Evolutionary conservation across 345 rosid species (phyloP).

Genomic region (Tarenaya hassleriana): DNA sequence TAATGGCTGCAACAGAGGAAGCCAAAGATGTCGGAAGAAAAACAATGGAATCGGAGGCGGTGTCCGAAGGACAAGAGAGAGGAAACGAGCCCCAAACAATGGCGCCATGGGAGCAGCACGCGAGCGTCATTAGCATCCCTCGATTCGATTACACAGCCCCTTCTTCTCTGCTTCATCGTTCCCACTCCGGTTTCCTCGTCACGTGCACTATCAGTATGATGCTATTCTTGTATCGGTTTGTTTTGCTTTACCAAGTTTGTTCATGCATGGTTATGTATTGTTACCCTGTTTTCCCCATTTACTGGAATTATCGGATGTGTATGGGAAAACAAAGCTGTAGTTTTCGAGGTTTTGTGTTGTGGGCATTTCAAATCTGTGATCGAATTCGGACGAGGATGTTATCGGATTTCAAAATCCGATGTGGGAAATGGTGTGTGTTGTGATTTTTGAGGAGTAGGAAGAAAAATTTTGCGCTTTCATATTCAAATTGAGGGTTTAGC

Average conservation of each 20-base stretch:
- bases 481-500: conserved; percentile 2
- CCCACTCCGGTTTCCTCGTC: conserved; percentile 79
- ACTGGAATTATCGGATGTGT: neutral
- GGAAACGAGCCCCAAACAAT: conserved; percentile 27
- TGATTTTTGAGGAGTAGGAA: neutral
- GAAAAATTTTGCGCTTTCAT: neutral
- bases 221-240: neutral
- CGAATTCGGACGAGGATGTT: neutral
- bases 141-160: conserved; percentile 92
- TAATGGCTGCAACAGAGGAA: conserved; percentile 21
- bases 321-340: neutral
- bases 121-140: conserved; percentile 68
- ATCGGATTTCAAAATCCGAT: no score
- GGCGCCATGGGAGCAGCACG: conserved; percentile 89
- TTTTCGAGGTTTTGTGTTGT: conserved; percentile 7
- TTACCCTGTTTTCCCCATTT: neutral
- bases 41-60: conserved; percentile 15
- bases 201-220: conserved; percentile 70
- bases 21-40: conserved; percentile 5
- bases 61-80: conserved; percentile 23
- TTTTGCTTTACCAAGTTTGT: neutral
- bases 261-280: no score
- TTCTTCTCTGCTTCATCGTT: conserved; percentile 57
- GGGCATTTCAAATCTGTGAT: conserved; percentile 6
- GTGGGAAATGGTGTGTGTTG: no score